phyloP scores from a whole-genome alignment of 2,329 filamentous ascomycete species.

The Penicillium frequentans region DNA sequence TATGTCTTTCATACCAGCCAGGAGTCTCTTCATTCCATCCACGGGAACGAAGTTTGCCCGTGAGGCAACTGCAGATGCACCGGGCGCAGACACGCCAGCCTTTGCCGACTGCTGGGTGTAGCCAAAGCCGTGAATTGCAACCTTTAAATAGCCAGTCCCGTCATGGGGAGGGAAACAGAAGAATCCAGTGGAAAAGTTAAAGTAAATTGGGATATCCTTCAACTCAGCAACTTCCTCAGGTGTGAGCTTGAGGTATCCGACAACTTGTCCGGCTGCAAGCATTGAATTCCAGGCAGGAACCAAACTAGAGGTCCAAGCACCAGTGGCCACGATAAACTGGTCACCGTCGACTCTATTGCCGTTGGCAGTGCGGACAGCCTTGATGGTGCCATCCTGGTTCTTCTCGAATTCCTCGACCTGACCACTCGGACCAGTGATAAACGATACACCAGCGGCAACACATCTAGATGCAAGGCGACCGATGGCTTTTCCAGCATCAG shows the following conservation, averaged over 20 bases:
- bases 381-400: conserved; percentile 41
- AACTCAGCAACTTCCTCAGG: conserved; percentile 65
- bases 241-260: conserved; percentile 73
- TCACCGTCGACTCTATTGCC: conserved; percentile 58
- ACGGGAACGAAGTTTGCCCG: conserved; percentile 34
- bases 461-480: conserved; percentile 22
- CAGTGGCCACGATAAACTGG: conserved; percentile 73
- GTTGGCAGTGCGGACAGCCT: conserved; percentile 56
- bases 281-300: conserved; percentile 72
- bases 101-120: conserved; percentile 43
- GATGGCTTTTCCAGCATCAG: conserved; percentile 26
- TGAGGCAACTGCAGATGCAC: conserved; percentile 15
- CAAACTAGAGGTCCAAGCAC: conserved; percentile 77
- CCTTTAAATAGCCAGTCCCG: conserved; percentile 51
- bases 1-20: conserved; percentile 57
- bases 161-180: conserved; percentile 50
- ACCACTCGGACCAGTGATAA: conserved; percentile 26
- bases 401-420: conserved; percentile 38
- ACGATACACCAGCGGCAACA: conserved; percentile 23
- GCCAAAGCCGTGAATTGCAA: conserved; percentile 67
- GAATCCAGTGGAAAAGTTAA: conserved; percentile 45
- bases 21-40: conserved; percentile 60
- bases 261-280: conserved; percentile 72
- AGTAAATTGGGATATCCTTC: conserved; percentile 61
- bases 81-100: conserved; percentile 22